Conservation (phyloP, 257 asterid genomes). For the Oldenlandia corymbosa region DNA sequence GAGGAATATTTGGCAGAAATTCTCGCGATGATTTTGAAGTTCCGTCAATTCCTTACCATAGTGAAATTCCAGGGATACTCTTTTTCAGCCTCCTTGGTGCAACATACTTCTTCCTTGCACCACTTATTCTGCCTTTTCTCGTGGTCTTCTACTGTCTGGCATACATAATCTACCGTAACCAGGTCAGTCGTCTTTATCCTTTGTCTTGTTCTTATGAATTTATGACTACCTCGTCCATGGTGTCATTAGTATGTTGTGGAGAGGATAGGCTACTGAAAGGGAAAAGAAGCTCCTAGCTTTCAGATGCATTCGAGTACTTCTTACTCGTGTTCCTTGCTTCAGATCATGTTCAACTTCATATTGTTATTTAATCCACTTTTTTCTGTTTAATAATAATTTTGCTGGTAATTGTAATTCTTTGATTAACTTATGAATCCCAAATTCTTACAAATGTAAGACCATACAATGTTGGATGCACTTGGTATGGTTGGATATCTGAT, state of each 20-base stretch:
- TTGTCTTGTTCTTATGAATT: neutral
- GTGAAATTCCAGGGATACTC: conserved; percentile 76
- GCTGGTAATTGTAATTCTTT: neutral
- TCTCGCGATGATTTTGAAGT: conserved; percentile 56
- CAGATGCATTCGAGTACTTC: neutral
- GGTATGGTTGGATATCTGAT: neutral
- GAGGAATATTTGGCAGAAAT: conserved; percentile 36
- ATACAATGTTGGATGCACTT: neutral
- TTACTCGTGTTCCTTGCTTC: neutral
- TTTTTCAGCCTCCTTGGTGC: conserved; percentile 85
- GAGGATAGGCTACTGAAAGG: neutral
- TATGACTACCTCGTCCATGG: neutral
- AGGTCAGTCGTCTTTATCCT: conserved; percentile 42
- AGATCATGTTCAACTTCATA: neutral
- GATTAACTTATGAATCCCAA: neutral
- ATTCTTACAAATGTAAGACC: neutral
- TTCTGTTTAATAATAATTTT: neutral
- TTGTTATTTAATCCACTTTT: neutral
- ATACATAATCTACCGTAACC: conserved; percentile 82
- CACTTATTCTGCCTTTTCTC: conserved; percentile 84
- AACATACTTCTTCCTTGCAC: conserved; percentile 88
- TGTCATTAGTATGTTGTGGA: neutral
- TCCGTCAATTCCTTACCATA: conserved; percentile 77
- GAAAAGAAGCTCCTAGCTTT: neutral
- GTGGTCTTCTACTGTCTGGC: conserved; percentile 78